Percentiles rank a stretch among this genome's conserved stretches.
phyloP scores from a whole-genome alignment of 306 rosid species.

The Quercus robur region DNA sequence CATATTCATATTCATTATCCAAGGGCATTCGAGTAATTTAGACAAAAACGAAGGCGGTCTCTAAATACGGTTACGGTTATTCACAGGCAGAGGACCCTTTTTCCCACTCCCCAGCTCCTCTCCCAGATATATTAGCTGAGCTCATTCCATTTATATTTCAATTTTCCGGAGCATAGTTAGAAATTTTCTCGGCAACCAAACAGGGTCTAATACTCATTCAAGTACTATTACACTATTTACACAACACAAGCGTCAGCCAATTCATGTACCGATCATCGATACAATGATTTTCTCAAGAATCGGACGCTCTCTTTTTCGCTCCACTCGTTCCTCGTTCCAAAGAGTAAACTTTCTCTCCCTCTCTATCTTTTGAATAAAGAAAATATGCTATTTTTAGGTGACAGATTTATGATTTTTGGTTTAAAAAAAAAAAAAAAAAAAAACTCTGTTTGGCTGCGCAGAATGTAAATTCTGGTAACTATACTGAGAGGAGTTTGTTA shows the following conservation, averaged over 20 bases:
- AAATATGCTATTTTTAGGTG: not conserved
- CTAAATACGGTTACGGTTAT: not conserved
- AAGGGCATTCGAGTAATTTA: not conserved
- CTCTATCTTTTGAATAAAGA: not conserved
- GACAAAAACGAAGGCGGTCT: not conserved
- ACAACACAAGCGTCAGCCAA: not conserved
- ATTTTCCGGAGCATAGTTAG: not conserved
- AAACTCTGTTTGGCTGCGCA: not conserved
- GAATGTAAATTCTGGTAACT: conserved; percentile 15
- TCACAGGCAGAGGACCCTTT: not conserved
- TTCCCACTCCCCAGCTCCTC: not conserved
- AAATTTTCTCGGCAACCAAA: not conserved
- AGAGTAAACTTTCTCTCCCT: conserved; percentile 2
- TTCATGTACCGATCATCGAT: not conserved
- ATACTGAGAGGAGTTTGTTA: conserved; percentile 11
- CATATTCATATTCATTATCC: not conserved
- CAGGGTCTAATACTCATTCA: not conserved
- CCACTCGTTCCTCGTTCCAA: conserved; percentile 17
- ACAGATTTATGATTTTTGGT: not conserved
- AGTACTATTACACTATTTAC: not conserved
- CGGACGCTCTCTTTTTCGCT: conserved; percentile 25
- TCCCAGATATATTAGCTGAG: no score
- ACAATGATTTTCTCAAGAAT: conserved; percentile 29
- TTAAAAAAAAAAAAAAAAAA: no score
- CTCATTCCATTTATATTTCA: not conserved